phyloP scores from a whole-genome alignment of 2,329 filamentous ascomycete species.

The Aspergillus pseudonomiae region DNA sequence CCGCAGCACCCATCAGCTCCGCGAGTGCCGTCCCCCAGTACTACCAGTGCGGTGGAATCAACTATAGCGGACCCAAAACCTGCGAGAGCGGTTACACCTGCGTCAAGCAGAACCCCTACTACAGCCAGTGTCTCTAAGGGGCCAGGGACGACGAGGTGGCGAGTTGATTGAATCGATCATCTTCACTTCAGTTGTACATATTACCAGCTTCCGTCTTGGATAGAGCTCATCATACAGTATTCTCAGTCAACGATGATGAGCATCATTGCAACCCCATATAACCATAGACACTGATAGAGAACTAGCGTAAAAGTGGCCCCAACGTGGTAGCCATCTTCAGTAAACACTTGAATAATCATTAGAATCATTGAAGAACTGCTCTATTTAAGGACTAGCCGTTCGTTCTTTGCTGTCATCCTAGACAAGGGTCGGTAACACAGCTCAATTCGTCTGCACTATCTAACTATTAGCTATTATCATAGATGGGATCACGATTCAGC shows the following conservation, averaged over 20 bases:
- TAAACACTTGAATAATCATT: too few relatives aligned
- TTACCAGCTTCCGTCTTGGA: not conserved
- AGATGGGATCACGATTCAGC: too few relatives aligned
- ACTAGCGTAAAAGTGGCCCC: not conserved
- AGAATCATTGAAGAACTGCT: too few relatives aligned
- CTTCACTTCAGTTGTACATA: not conserved
- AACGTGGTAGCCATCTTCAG: too few relatives aligned
- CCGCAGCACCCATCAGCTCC: conserved; percentile 12
- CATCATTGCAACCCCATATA: not conserved
- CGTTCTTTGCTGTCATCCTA: too few relatives aligned
- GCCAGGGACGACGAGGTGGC: not conserved
- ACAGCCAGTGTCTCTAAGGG: conserved; percentile 38
- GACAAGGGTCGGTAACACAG: too few relatives aligned
- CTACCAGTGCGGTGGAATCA: conserved; percentile 41
- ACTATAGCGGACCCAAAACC: conserved; percentile 38
- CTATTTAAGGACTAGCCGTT: too few relatives aligned
- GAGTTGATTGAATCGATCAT: not conserved
- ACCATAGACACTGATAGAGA: not conserved
- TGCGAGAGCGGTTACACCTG: conserved; percentile 39
- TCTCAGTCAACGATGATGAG: too few relatives aligned
- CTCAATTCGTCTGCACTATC: too few relatives aligned
- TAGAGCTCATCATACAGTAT: not conserved
- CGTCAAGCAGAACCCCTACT: conserved; percentile 40
- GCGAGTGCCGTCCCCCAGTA: conserved; percentile 24
- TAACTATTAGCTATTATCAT: too few relatives aligned